Conservation (phyloP, 225 moss, liverwort and hornwort species). For the Marchantia polymorpha region DNA sequence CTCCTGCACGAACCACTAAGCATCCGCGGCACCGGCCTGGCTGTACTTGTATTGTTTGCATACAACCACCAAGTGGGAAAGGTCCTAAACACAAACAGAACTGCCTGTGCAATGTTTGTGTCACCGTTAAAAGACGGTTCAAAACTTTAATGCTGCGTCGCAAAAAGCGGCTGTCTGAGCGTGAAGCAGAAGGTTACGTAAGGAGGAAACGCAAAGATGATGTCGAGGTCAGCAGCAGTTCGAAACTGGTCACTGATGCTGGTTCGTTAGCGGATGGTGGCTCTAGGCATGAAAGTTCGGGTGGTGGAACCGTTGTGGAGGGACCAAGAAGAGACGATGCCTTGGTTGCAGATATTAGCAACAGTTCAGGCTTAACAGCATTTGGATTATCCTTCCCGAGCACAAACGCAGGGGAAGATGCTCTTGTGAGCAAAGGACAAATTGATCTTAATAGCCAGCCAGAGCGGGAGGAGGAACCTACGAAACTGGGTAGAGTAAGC, state of each 20-base stretch:
- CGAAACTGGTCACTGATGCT: slow-evolving; percentile 44
- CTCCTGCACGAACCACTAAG: slow-evolving; percentile 84
- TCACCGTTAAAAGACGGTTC: slow-evolving; percentile 95
- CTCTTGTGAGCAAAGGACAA: slow-evolving; percentile 58
- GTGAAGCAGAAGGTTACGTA: slow-evolving; percentile 68
- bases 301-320: slow-evolving; percentile 48
- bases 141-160: slow-evolving; percentile 96
- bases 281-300: slow-evolving; percentile 58
- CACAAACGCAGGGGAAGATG: slow-evolving; percentile 36
- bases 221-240: slow-evolving; percentile 41
- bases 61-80: slow-evolving; percentile 98
- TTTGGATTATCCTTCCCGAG: slow-evolving; percentile 29
- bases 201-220: slow-evolving; percentile 72
- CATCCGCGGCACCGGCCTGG: slow-evolving; percentile 98
- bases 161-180: slow-evolving; percentile 90
- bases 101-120: slow-evolving; percentile 97
- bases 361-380: slow-evolving; percentile 17
- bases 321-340: slow-evolving; percentile 41
- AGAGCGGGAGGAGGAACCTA: slow-evolving; percentile 77
- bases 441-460: slow-evolving; percentile 98
- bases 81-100: slow-evolving; percentile 98
- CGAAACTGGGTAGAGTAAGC: slow-evolving; percentile 55
- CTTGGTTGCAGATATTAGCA: slow-evolving; percentile 21
- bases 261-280: slow-evolving; percentile 58
- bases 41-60: slow-evolving; percentile 96